Evolutionary conservation across 495 filamentous ascomycete genomes (phyloP).

Genomic region (Hypoxylon trugodes): DNA sequence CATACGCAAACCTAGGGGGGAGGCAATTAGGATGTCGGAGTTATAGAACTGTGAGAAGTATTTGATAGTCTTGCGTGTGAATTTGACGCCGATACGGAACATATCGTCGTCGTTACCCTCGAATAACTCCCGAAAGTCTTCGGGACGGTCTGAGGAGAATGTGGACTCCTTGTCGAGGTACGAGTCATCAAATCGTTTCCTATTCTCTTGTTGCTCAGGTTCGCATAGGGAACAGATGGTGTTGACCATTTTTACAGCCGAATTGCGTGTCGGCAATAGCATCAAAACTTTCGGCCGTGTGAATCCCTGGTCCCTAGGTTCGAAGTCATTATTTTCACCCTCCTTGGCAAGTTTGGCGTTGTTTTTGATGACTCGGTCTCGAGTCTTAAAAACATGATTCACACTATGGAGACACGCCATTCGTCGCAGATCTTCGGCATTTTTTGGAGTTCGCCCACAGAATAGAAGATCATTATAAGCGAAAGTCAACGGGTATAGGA

Average conservation of each 20-base stretch:
- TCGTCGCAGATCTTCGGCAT: conserved; percentile 70
- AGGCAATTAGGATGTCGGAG: conserved; percentile 92
- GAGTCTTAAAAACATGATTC: conserved; percentile 94
- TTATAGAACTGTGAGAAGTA: conserved; percentile 96
- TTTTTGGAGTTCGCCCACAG: conserved; percentile 70
- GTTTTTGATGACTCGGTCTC: conserved; percentile 91
- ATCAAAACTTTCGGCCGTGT: conserved; percentile 93
- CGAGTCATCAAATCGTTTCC: conserved; percentile 85
- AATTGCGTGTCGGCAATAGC: conserved; percentile 84
- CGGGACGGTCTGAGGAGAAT: conserved; percentile 77
- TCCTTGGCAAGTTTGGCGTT: conserved; percentile 74
- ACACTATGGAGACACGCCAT: conserved; percentile 83
- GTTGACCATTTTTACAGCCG: conserved; percentile 79
- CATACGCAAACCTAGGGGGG: conserved; percentile 86
- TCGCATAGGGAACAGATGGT: conserved; percentile 74
- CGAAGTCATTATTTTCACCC: conserved; percentile 66
- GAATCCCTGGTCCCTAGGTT: conserved; percentile 93
- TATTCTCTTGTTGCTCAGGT: conserved; percentile 93
- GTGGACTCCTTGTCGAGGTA: conserved; percentile 73
- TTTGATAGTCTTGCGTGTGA: conserved; percentile 93
- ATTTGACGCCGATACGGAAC: conserved; percentile 92
- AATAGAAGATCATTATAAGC: conserved; percentile 85
- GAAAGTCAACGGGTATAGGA: conserved; percentile 68
- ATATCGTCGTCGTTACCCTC: conserved; percentile 95
- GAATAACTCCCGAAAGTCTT: conserved; percentile 90